Conservation (phyloP, 495 filamentous ascomycete genomes). For the Penicillium antarcticum region DNA sequence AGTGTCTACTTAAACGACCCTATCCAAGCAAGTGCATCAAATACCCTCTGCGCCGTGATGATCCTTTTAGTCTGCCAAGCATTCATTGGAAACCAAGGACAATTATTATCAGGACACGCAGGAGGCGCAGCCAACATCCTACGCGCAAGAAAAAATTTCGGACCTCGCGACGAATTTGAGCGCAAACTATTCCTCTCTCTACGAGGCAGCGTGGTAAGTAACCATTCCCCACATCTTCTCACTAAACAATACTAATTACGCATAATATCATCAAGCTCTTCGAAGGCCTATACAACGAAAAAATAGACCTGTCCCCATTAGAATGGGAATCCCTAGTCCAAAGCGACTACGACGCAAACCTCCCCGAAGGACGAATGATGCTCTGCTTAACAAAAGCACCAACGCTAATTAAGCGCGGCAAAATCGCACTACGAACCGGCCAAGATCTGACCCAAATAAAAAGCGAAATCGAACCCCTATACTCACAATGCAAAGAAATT, state of each 20-base stretch:
- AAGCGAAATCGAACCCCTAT: conserved; percentile 23
- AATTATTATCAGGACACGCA: conserved; percentile 31
- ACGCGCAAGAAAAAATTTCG: conserved; percentile 29
- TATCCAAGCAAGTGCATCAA: conserved; percentile 28
- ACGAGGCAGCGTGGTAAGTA: conserved; percentile 37
- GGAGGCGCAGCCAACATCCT: conserved; percentile 41
- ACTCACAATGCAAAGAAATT: conserved; percentile 22
- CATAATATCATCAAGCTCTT: conserved; percentile 26
- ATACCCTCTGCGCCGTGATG: conserved; percentile 45
- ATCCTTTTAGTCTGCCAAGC: conserved; percentile 38
- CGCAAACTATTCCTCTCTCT: conserved; percentile 32
- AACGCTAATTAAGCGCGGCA: conserved; percentile 22
- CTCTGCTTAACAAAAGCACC: conserved; percentile 26
- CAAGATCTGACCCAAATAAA: conserved; percentile 8
- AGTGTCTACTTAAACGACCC: conserved; percentile 37
- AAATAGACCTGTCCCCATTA: conserved; percentile 28
- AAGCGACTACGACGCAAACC: conserved; percentile 22
- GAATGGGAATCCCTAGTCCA: conserved; percentile 37
- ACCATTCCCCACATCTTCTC: neutral
- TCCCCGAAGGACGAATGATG: conserved; percentile 31
- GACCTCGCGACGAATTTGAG: conserved; percentile 37
- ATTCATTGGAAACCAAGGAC: conserved; percentile 17
- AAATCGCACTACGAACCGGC: conserved; percentile 4
- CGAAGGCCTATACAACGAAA: conserved; percentile 37
- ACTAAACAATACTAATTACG: conserved; percentile 2